Conservation (phyloP, 2,329 filamentous ascomycete genomes). For the Chalara sp. region DNA sequence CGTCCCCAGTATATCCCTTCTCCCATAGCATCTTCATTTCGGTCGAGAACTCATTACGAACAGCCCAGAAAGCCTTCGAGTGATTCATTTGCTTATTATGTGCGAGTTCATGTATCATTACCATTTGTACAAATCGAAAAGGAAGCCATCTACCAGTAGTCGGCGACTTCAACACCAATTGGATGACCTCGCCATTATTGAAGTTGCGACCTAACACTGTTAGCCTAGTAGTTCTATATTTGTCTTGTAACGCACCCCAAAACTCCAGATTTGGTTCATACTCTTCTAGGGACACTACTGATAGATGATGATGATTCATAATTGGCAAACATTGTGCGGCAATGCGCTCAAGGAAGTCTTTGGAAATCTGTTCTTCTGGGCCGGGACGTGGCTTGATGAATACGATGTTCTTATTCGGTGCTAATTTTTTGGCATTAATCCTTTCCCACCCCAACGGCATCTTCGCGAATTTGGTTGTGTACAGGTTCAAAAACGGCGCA, state of each 20-base stretch:
- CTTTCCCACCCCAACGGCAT: conserved; percentile 78
- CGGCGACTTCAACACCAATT: conserved; percentile 70
- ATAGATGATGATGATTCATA: conserved; percentile 59
- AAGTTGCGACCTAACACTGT: conserved; percentile 69
- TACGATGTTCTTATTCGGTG: conserved; percentile 71
- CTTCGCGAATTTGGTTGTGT: conserved; percentile 3
- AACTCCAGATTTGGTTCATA: conserved; percentile 78
- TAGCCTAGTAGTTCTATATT: background rate
- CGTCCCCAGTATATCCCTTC: conserved; percentile 69
- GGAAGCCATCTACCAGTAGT: conserved; percentile 65
- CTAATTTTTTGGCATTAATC: conserved; percentile 66
- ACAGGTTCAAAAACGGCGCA: no score
- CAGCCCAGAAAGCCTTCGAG: conserved; percentile 71
- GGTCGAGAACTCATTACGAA: conserved; percentile 65
- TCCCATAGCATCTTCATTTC: conserved; percentile 67
- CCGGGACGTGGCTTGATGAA: conserved; percentile 79
- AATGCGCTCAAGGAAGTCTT: conserved; percentile 68
- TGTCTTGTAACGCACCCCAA: conserved; percentile 30
- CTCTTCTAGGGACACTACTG: conserved; percentile 69
- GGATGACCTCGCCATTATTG: conserved; percentile 81
- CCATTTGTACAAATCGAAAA: conserved; percentile 82
- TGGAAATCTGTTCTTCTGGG: conserved; percentile 52
- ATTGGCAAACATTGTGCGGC: conserved; percentile 73
- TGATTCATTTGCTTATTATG: conserved; percentile 94
- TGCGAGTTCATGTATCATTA: conserved; percentile 84